Percentiles rank a stretch among this genome's conserved stretches.
Conservation (phyloP, 306 rosid species). For the Rosa chinensis region DNA sequence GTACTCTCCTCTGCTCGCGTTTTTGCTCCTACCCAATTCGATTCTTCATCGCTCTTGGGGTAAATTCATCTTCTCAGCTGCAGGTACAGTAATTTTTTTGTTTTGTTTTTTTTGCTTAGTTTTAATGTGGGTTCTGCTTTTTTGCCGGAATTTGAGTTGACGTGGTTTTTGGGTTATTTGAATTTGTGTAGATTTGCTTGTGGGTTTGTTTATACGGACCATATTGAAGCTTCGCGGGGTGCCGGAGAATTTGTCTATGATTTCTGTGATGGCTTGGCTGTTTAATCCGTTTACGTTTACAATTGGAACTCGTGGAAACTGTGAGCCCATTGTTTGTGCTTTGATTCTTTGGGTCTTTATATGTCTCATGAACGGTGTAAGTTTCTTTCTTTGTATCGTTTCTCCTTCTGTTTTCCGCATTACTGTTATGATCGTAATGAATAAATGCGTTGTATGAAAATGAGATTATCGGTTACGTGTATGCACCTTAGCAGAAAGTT, state of each 20-base stretch:
- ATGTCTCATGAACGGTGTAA: conserved; percentile 89
- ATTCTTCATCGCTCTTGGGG: conserved; percentile 80
- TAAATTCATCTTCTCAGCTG: conserved; percentile 79
- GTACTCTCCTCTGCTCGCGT: conserved; percentile 82
- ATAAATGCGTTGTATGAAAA: too few relatives aligned
- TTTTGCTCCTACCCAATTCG: conserved; percentile 75
- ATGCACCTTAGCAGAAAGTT: neutral
- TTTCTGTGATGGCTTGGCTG: conserved; percentile 73
- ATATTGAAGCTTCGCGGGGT: conserved; percentile 79
- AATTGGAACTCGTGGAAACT: conserved; percentile 89
- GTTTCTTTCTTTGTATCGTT: conserved; percentile 32
- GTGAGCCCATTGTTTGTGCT: conserved; percentile 94
- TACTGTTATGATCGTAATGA: neutral
- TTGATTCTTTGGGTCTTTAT: conserved; percentile 72
- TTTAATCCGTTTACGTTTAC: conserved; percentile 94
- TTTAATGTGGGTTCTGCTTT: neutral
- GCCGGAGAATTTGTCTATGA: conserved; percentile 58
- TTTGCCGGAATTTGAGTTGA: neutral
- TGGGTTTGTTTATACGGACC: conserved; percentile 66
- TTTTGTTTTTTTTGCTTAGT: neutral
- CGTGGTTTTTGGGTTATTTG: neutral
- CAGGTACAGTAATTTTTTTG: conserved; percentile 46
- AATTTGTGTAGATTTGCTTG: conserved; percentile 72
- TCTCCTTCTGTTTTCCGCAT: neutral
- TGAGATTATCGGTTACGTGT: neutral